Evolutionary conservation across 345 rosid genomes (phyloP), one percentile per base, ranked within the genome.

Genomic region (Camelina neglecta): DNA sequence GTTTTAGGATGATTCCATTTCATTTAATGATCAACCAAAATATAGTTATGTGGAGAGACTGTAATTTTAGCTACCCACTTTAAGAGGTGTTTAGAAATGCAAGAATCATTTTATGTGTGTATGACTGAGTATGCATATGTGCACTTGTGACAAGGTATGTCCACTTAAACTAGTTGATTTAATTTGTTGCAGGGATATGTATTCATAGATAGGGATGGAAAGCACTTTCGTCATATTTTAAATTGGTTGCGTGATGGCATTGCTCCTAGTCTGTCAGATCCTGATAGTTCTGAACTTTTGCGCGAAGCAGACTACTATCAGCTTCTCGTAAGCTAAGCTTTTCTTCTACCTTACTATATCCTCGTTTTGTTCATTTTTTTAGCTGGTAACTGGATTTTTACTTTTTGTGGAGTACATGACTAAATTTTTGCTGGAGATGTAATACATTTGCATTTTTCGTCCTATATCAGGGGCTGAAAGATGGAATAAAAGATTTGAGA

Each of bases 211-310:
- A 87, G 98, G 60, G 97, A 94, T 36, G 97, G 98, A 36, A 85
- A 85, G 67, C 88, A 87, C 78, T 94, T 94, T 60, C 85, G 98
- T 53, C 96, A 92, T 79, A 80, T 94, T 63, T 80, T 94, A 41
- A 94, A 94, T 76, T 90, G 98, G 96, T 81, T 94, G 86, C 87
- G 97, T 80, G 97, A 92, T 86, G 98, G 98, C 16, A 83, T 83
- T 74, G 81, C 87, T 67, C 93, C 98, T 7, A 69, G 60, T 56
- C 76, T 94, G 16, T 71, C 90, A 38, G 97, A 92, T 75, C 48
- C 81, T 70, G 82, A 80, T 64, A 86, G 87, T 80, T 83, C 75
- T 18, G 90, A 94, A 83, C 90, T 94, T 72, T 77, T 85, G 60
- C 86, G 90, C 12, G 97, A 94, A 83, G 96, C 92, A 50, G 95